Evolutionary conservation across 164 flowering plant genomes (phyloP).

Genomic region (Nelumbo lutea): DNA sequence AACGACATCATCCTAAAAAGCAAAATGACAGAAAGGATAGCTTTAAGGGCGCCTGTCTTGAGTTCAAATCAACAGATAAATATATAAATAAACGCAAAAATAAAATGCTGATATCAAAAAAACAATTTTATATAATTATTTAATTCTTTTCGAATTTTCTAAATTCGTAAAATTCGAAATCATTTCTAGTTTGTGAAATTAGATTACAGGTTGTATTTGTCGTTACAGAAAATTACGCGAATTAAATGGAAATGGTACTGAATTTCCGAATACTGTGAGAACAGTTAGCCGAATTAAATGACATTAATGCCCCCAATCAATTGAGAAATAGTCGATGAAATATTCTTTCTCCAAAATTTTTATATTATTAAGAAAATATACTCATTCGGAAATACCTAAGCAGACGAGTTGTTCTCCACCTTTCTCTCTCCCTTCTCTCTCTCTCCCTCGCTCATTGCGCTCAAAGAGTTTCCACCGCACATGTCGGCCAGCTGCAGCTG

Average conservation of each 20-base stretch:
- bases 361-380: no score
- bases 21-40: conserved; percentile 31
- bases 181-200: conserved; percentile 12
- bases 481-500: no score
- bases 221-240: conserved; percentile 27
- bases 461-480: no score
- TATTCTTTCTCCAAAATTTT: background rate
- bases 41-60: conserved; percentile 34
- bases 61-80: conserved; percentile 39
- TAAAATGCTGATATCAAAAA: background rate
- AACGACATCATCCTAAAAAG: conserved; percentile 28
- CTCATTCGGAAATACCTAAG: background rate
- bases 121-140: background rate
- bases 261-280: conserved; percentile 13
- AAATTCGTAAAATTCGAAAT: background rate
- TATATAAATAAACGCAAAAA: background rate
- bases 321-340: background rate
- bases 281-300: background rate
- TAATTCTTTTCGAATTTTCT: conserved; percentile 1
- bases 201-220: conserved; percentile 28
- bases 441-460: no score
- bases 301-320: conserved; percentile 9
- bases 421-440: no score
- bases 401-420: no score
- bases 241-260: conserved; percentile 16